Evolutionary conservation across 345 rosid genomes (phyloP).

Genomic region (Isatis tinctoria): DNA sequence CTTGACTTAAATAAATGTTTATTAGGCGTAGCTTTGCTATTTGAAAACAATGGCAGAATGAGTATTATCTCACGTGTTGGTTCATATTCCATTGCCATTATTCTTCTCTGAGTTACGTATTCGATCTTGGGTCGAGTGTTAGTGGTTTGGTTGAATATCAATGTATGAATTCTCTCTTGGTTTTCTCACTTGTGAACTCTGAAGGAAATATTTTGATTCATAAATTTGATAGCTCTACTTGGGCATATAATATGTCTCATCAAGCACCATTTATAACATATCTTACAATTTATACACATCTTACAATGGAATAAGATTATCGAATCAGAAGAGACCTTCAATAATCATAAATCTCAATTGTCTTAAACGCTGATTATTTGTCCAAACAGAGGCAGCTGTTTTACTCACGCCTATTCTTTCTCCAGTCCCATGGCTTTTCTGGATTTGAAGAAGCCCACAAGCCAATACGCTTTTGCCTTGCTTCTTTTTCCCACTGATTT

Average conservation of each 20-base stretch:
- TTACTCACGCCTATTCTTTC: conserved; percentile 50
- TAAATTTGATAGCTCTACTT: not conserved
- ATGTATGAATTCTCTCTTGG: not conserved
- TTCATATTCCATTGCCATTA: not conserved
- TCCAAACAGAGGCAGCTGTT: not conserved
- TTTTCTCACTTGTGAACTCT: too few species aligned
- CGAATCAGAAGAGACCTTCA: not conserved
- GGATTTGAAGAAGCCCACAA: conserved; percentile 81
- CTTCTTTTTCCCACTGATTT: conserved; percentile 74
- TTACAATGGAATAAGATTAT: not conserved
- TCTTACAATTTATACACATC: not conserved
- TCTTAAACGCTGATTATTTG: not conserved
- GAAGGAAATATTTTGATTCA: too few species aligned
- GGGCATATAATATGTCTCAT: not conserved
- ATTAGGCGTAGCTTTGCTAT: too few species aligned
- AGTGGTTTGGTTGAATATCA: not conserved
- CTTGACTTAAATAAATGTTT: conserved; percentile 36
- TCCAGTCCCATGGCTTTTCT: conserved; percentile 87
- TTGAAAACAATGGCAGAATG: too few species aligned
- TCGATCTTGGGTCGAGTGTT: not conserved
- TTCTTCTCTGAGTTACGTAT: not conserved
- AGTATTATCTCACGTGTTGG: not conserved
- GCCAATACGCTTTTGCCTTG: conserved; percentile 57
- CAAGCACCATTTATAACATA: not conserved
- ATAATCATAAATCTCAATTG: not conserved